A percentile compares a stretch with the other conserved stretches of the same genome.
Evolutionary conservation across 2,329 filamentous ascomycete species (phyloP).

Genomic region (Ascochyta rabiei): DNA sequence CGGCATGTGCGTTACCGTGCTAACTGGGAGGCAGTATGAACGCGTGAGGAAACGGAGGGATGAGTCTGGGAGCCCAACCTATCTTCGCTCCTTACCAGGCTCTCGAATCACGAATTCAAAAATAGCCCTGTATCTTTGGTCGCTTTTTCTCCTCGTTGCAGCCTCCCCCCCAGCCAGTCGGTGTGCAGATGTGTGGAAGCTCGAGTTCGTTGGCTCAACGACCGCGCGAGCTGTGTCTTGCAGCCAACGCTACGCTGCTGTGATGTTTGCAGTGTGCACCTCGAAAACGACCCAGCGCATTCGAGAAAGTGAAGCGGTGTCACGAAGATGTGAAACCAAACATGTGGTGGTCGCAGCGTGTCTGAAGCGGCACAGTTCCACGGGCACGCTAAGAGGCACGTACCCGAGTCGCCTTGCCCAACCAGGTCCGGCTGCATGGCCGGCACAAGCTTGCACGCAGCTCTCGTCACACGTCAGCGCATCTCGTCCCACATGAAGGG

Average conservation of each 20-base stretch:
- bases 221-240: neutral
- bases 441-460: slow-evolving; percentile 14
- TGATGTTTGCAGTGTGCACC: neutral
- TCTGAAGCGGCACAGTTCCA: slow-evolving; percentile 3
- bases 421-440: slow-evolving; percentile 4
- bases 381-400: slow-evolving; percentile 8
- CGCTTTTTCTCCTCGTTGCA: neutral
- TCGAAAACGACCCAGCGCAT: slow-evolving; percentile 3
- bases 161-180: no score
- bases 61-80: neutral
- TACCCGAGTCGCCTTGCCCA: slow-evolving; percentile 6
- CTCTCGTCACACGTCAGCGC: slow-evolving; percentile 21
- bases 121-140: neutral
- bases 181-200: neutral
- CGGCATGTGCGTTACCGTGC: neutral
- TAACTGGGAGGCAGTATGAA: slow-evolving; percentile 9
- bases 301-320: slow-evolving; percentile 2
- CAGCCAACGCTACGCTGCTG: neutral
- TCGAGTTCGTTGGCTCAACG: neutral
- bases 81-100: no score
- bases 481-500: slow-evolving; percentile 10
- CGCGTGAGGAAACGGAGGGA: neutral
- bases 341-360: slow-evolving; percentile 6
- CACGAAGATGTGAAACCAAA: slow-evolving; percentile 9
- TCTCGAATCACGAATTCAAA: no score